Percentiles rank a stretch among this genome's conserved stretches.
phyloP scores from a whole-genome alignment of 306 rosid species.

The Vigna mungo region DNA sequence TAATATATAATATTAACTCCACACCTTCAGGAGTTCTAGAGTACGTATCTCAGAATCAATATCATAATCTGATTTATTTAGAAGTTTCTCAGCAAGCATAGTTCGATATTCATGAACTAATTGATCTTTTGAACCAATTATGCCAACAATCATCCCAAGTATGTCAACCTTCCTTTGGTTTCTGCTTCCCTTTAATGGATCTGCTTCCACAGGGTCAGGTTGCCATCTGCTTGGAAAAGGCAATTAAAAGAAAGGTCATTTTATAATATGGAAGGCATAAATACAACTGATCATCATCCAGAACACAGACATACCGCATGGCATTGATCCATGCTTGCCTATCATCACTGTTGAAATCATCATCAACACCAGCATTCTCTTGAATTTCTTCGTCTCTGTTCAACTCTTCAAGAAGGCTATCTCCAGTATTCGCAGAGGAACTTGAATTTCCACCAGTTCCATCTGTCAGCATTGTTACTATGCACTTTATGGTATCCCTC shows the following conservation, averaged over 20 bases:
- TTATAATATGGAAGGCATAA: slow-evolving; percentile 21
- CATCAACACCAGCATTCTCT: slow-evolving; percentile 78
- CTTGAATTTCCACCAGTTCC: slow-evolving; percentile 88
- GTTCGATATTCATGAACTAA: slow-evolving; percentile 94
- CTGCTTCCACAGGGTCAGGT: slow-evolving; percentile 99
- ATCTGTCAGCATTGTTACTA: slow-evolving; percentile 96
- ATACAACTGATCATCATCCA: slow-evolving; percentile 12
- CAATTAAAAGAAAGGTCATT: slow-evolving; percentile 33
- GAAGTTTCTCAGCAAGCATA: slow-evolving; percentile 98
- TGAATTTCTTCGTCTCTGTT: slow-evolving; percentile 92
- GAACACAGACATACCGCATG: slow-evolving; percentile 56
- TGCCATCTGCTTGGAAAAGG: slow-evolving; percentile 80
- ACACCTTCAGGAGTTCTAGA: slow-evolving; percentile 86
- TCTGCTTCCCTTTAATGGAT: slow-evolving; percentile 90
- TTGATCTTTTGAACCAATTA: slow-evolving; percentile 96
- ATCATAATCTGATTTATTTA: slow-evolving; percentile 94
- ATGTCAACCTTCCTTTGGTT: slow-evolving; percentile 90
- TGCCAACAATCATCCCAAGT: slow-evolving; percentile 97
- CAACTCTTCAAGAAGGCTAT: slow-evolving; percentile 98
- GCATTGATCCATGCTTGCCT: slow-evolving; percentile 95
- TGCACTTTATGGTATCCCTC: slow-evolving; percentile 96
- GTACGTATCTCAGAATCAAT: slow-evolving; percentile 94
- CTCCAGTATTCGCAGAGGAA: slow-evolving; percentile 88
- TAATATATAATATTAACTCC: slow-evolving; percentile 34
- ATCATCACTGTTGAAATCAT: slow-evolving; percentile 89